Percentiles rank a stretch among this genome's conserved stretches.
phyloP scores from a whole-genome alignment of 78 protist species.

The Dictyostelium purpureum region DNA sequence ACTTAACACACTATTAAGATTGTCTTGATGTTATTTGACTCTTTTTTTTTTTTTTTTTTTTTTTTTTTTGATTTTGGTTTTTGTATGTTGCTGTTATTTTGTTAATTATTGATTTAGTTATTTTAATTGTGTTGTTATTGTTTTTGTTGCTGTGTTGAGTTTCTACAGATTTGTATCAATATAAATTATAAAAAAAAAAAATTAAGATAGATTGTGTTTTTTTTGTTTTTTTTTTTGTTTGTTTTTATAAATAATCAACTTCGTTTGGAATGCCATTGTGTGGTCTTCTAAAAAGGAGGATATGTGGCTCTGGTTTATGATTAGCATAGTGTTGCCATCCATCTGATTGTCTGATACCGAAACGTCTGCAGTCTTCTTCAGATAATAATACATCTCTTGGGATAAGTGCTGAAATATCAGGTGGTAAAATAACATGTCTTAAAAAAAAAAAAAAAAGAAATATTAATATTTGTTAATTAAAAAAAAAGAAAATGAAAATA shows the following conservation, averaged over 20 bases:
- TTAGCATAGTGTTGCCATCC: slow-evolving; percentile 96
- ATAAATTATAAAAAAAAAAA: no score
- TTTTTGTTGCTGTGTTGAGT: neutral
- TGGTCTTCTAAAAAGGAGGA: slow-evolving; percentile 90
- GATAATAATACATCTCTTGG: slow-evolving; percentile 84
- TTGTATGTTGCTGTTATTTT: neutral
- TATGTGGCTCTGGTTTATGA: slow-evolving; percentile 97
- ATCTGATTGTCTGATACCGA: slow-evolving; percentile 92
- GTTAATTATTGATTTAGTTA: neutral
- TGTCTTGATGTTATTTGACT: neutral
- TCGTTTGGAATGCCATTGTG: slow-evolving; percentile 71
- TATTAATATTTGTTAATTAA: neutral
- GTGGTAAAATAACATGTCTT: slow-evolving; percentile 92
- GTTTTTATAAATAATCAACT: slow-evolving; percentile 44
- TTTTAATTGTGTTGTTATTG: neutral
- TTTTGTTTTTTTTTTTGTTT: neutral
- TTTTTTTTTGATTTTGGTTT: neutral
- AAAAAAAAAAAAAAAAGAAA: neutral
- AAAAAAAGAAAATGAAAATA: neutral
- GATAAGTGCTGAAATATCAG: slow-evolving; percentile 74
- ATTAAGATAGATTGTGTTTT: no score
- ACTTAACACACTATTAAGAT: slow-evolving; percentile 10
- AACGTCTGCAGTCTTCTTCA: slow-evolving; percentile 93
- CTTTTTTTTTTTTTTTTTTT: neutral
- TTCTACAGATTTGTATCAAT: no score